phyloP scores from a whole-genome alignment of 768 basidiomycete genomes.

The Arthromyces matolae region DNA sequence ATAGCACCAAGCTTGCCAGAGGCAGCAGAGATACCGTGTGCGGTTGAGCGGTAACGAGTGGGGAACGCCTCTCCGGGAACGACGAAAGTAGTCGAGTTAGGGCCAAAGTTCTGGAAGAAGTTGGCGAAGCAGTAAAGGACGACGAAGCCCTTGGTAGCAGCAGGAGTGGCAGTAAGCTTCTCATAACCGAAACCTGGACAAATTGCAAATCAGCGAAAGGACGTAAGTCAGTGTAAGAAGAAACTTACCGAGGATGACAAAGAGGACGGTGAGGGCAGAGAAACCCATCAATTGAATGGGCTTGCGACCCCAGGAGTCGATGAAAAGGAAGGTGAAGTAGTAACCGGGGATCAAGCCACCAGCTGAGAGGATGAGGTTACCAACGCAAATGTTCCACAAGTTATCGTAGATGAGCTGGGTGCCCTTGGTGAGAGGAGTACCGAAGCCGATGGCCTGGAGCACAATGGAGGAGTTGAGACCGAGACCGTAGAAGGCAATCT shows the following conservation, averaged over 20 bases:
- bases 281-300: constrained; percentile 83
- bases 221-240: background rate
- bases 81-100: constrained; percentile 77
- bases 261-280: constrained; percentile 57
- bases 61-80: constrained; percentile 84
- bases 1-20: constrained; percentile 83
- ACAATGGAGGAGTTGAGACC: constrained; percentile 81
- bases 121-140: constrained; percentile 85
- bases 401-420: constrained; percentile 46
- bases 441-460: constrained; percentile 72
- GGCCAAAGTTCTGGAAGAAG: constrained; percentile 90
- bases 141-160: constrained; percentile 58
- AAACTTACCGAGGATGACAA: constrained; percentile 67
- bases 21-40: constrained; percentile 81
- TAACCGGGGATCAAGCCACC: constrained; percentile 85
- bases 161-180: constrained; percentile 41
- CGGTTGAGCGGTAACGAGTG: constrained; percentile 83
- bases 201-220: background rate
- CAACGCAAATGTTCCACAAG: constrained; percentile 63
- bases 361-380: constrained; percentile 71
- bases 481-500: constrained; percentile 88
- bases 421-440: constrained; percentile 36
- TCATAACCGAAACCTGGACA: constrained; percentile 62
- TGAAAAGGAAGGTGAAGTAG: constrained; percentile 58
- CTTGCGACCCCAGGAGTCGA: constrained; percentile 80